Evolutionary conservation across 1,284 basidiomycete genomes (phyloP).

Genomic region (Cryptococcus sp.): DNA sequence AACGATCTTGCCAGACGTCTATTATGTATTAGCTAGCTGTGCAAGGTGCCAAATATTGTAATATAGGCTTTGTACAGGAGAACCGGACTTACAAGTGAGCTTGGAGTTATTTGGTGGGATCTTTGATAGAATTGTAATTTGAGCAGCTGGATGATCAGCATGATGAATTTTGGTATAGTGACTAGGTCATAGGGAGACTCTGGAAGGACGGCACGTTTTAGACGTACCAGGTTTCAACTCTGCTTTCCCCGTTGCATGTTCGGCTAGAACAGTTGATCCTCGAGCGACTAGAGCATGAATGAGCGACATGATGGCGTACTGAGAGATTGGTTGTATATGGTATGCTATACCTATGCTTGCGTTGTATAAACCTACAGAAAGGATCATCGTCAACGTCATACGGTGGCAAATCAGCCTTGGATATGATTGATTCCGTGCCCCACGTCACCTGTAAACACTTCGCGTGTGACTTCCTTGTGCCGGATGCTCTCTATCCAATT

Average conservation of each 20-base stretch:
- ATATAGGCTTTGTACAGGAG: not conserved
- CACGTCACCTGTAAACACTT: conserved; percentile 5
- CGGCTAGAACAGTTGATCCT: conserved; percentile 71
- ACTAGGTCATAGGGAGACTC: not conserved
- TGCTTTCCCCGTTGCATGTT: conserved; percentile 69
- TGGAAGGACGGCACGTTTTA: not conserved
- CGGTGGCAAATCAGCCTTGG: not conserved
- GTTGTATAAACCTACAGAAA: too few relatives aligned
- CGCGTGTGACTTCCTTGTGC: not conserved
- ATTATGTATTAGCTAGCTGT: not conserved
- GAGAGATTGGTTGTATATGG: too few relatives aligned
- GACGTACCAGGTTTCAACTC: conserved; percentile 76
- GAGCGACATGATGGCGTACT: conserved; percentile 42
- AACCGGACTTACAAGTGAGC: conserved; percentile 60
- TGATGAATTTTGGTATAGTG: not conserved
- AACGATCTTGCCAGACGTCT: conserved; percentile 89
- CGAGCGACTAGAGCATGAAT: conserved; percentile 84
- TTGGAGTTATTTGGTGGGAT: conserved; percentile 93
- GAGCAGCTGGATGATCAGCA: conserved; percentile 55
- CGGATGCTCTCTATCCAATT: not conserved
- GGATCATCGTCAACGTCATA: not conserved
- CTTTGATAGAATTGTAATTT: conserved; percentile 86
- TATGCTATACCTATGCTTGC: too few relatives aligned
- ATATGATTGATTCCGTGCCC: not conserved
- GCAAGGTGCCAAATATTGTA: not conserved